These are phyloP conservation scores for Marchantia paleacea DNA, from an alignment of 225 moss, liverwort and hornwort genomes.

Conservation along the genomic window DNA sequence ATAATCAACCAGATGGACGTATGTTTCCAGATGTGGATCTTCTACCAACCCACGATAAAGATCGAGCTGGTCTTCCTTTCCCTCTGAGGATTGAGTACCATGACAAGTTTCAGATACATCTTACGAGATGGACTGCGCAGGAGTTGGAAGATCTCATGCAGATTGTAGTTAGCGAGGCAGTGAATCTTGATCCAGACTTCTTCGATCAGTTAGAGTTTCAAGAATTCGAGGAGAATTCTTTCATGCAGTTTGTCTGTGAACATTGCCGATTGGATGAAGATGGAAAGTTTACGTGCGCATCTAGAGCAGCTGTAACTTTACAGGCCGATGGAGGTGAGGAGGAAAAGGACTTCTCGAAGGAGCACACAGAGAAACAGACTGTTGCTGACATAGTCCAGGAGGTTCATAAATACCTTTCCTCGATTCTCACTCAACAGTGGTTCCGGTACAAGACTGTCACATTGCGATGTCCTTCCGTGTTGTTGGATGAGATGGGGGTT, in stretches of 20 bases:
- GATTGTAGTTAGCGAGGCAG: slow-evolving; percentile 13
- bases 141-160: slow-evolving; percentile 27
- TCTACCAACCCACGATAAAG: slow-evolving; percentile 26
- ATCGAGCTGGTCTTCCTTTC: slow-evolving; percentile 28
- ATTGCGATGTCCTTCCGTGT: slow-evolving; percentile 26
- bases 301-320: slow-evolving; percentile 4
- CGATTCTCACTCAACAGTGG: slow-evolving; percentile 14
- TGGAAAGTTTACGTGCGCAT: slow-evolving; percentile 4
- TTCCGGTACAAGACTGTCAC: slow-evolving; percentile 30
- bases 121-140: slow-evolving; percentile 20
- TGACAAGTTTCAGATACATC: slow-evolving; percentile 6
- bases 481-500: slow-evolving; percentile 20
- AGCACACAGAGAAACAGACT: background rate
- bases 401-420: background rate
- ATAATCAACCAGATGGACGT: slow-evolving; percentile 1
- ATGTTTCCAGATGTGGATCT: slow-evolving; percentile 21
- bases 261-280: slow-evolving; percentile 9
- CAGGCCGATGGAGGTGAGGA: slow-evolving; percentile 23
- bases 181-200: slow-evolving; percentile 6
- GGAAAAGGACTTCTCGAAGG: background rate
- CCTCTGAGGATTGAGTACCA: slow-evolving; percentile 33
- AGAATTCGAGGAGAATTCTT: slow-evolving; percentile 20
- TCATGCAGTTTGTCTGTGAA: slow-evolving; percentile 28
- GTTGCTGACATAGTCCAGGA: background rate
- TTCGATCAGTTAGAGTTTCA: slow-evolving; percentile 21